Evolutionary conservation across 768 basidiomycete genomes (phyloP), one percentile per base, ranked within the genome.

Genomic region (Pleurotus sapidus): DNA sequence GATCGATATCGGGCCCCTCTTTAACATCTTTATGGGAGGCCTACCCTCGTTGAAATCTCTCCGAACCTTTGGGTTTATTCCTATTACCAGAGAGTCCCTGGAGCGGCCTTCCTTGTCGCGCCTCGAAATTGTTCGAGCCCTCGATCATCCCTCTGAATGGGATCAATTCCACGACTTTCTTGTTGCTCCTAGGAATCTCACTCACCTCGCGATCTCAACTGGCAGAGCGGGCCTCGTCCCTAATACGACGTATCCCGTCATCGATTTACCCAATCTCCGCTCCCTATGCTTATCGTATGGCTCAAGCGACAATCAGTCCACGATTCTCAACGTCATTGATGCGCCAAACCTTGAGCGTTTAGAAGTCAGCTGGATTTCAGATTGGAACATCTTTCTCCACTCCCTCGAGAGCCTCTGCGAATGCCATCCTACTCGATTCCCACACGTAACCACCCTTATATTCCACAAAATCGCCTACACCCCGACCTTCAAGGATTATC

Each of bases 21-120:
- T 54, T 42, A 39, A 54, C 23, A n/a, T 54, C 15, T 54, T 54
- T 39, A 12, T 11, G 15, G 51, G 39, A 6, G 51, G 39, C 12
- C 24, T 43, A 23, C 51, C 51, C 17, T 54, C 51, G 27, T 20
- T 54, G 12, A 54, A 24, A 42, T 54, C 51, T 25, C 51, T 54
- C 51, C 51, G 51, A 39, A 54, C 39, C 24, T 54, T 54, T 25
- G 51, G 51, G n/a, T 54, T 53, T n/a, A 54, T 54, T 20, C 51
- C 51, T 20, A n/a, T 54, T 23, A 40, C 51, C 23, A 37, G 40
- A 5, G 51, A 54, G 24, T 40, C 51, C 4, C 40, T 54, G 2
- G 37, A 17, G 15, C 51, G 24, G 25, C 39, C 51, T 4, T 42
- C 51, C 17, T 11, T 54, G 17, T 23, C 34, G 6, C 11, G 24